phyloP scores from a whole-genome alignment of 2,329 filamentous ascomycete genomes.

The Coniosporium tulheliwenetii region DNA sequence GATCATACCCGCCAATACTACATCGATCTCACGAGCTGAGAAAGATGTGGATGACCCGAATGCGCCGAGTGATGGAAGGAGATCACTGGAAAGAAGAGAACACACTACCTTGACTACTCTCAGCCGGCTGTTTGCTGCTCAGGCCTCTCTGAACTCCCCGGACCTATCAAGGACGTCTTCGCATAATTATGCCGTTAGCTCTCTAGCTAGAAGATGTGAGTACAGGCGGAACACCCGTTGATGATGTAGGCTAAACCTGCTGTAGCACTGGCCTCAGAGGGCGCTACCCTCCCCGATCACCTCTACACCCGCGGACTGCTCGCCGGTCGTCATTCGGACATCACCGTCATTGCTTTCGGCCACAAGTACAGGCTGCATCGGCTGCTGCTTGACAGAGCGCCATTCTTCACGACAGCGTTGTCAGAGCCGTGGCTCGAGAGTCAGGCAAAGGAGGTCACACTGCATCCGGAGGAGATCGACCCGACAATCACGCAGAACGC shows the following conservation, averaged over 20 bases:
- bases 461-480: slow-evolving; percentile 39
- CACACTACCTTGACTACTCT: slow-evolving; percentile 27
- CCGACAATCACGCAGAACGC: slow-evolving; percentile 34
- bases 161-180: slow-evolving; percentile 23
- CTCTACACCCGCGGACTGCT: slow-evolving; percentile 36
- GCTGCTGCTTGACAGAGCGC: slow-evolving; percentile 37
- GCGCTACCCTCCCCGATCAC: slow-evolving; percentile 31
- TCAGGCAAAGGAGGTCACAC: slow-evolving; percentile 32
- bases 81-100: slow-evolving; percentile 16
- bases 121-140: slow-evolving; percentile 27
- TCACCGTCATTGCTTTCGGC: slow-evolving; percentile 36
- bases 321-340: slow-evolving; percentile 37
- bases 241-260: neutral
- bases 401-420: slow-evolving; percentile 38
- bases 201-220: neutral
- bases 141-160: slow-evolving; percentile 16
- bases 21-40: slow-evolving; percentile 24
- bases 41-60: slow-evolving; percentile 34
- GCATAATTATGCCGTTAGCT: slow-evolving; percentile 14
- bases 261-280: slow-evolving; percentile 10
- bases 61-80: slow-evolving; percentile 18
- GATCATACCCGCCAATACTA: slow-evolving; percentile 1
- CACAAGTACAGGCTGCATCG: slow-evolving; percentile 37
- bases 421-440: slow-evolving; percentile 42
- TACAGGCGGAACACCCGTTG: neutral